phyloP scores from a whole-genome alignment of 2,329 filamentous ascomycete genomes.

The Penicillium sp. region DNA sequence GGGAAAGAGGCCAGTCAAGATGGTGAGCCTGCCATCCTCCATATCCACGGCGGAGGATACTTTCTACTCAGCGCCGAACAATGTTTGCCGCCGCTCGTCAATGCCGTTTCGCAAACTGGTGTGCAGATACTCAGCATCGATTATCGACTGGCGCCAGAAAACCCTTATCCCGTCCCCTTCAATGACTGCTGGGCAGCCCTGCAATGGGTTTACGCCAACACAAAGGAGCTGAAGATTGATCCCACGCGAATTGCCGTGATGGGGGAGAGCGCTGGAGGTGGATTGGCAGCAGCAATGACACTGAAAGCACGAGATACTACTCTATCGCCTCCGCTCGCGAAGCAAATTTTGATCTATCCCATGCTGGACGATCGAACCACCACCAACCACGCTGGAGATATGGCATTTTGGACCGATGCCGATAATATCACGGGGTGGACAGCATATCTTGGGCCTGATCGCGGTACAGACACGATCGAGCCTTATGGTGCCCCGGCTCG shows the following conservation, averaged over 20 bases:
- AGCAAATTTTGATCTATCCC: constrained; percentile 46
- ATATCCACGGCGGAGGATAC: constrained; percentile 50
- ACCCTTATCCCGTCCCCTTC: constrained; percentile 39
- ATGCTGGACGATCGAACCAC: constrained; percentile 48
- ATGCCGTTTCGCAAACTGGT: constrained; percentile 29
- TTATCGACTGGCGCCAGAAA: constrained; percentile 51
- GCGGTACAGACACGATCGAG: constrained; percentile 35
- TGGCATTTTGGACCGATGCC: constrained; percentile 23
- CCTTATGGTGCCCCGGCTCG: constrained; percentile 41
- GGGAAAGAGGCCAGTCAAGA: background rate
- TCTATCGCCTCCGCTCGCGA: constrained; percentile 38
- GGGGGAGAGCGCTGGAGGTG: constrained; percentile 62
- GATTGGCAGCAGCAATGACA: constrained; percentile 59
- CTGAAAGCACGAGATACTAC: constrained; percentile 52
- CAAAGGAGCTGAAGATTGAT: constrained; percentile 46
- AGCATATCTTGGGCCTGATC: constrained; percentile 24
- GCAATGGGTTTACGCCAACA: constrained; percentile 37
- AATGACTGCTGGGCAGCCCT: constrained; percentile 49
- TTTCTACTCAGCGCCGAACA: constrained; percentile 36
- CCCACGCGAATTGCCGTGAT: constrained; percentile 57
- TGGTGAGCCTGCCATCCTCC: constrained; percentile 35
- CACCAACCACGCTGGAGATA: constrained; percentile 8
- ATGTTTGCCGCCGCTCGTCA: constrained; percentile 27
- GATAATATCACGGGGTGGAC: constrained; percentile 28
- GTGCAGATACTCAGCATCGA: constrained; percentile 44